Evolutionary conservation across 768 basidiomycete species (phyloP), one percentile per base, ranked within the genome.

Genomic region (Boletales sp.): DNA sequence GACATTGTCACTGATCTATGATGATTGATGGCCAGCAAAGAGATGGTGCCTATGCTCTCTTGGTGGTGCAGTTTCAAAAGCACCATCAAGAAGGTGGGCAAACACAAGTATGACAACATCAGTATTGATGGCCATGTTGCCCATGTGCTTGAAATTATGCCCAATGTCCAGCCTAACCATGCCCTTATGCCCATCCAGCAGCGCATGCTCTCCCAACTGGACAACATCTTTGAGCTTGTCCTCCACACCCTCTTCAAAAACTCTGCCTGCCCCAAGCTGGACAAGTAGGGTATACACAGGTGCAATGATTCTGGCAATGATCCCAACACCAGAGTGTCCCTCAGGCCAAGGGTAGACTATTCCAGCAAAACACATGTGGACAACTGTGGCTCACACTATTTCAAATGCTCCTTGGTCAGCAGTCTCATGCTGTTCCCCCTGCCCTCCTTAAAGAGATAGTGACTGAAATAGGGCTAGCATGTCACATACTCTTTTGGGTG

Each of bases 1-100:
- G 95, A 98, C 48, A 87, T 99, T 48, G 88, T 97, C 13, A 77
- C 75, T 17, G 98, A 98, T 65, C 70, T 99, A 31, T 84, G 89
- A 13, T 78, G 89, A 6, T 71, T 94, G 56, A 94, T 98, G 90
- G 76, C 77, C 2, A 86, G 81, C 37, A 88, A 96, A 70, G 90
- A 91, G 55, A 64, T 86, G 56, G 81, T 84, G 13, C 78, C 84
- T 0, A 98, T 99, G 90, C 73, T 80, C 11, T 96, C 96, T 2
- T 99, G 96, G 96, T 98, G 91, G 89, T 84, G 93, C 46, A 94
- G 95, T 28, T 98, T 94, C 72, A 83, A 85, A 62, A 94, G 94
- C 36, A 78, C 85, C 34, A 87, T 98, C 70, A 91, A 83, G 71
- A 80, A 80, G 54, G 77, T 80, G 32, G 80, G 78, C 33, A 93